These are phyloP conservation scores for Hypoxylon sp. DNA, from an alignment of 2,329 filamentous ascomycete species.

Conservation along the genomic window DNA sequence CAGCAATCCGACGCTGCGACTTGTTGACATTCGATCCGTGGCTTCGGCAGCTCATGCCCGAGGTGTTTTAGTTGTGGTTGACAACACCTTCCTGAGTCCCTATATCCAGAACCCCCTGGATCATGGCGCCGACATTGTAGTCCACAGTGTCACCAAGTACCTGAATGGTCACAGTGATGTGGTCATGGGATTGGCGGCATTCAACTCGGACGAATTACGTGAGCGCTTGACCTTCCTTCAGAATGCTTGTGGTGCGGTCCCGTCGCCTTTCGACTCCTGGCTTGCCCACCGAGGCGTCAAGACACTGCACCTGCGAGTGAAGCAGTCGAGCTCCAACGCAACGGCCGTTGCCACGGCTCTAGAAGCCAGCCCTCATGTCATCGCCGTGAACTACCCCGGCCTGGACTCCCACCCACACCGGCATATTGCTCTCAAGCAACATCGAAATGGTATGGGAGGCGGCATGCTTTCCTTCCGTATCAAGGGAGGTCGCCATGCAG, in stretches of 20 bases:
- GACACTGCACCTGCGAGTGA: slow-evolving; percentile 92
- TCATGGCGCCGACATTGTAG: slow-evolving; percentile 94
- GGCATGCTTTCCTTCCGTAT: slow-evolving; percentile 99
- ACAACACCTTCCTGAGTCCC: slow-evolving; percentile 97
- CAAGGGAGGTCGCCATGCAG: slow-evolving; percentile 84
- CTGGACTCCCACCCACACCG: slow-evolving; percentile 89
- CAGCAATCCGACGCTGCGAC: slow-evolving; percentile 90
- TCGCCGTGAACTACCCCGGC: slow-evolving; percentile 95
- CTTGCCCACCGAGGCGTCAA: slow-evolving; percentile 97
- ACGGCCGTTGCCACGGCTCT: slow-evolving; percentile 80
- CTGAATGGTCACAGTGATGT: slow-evolving; percentile 98
- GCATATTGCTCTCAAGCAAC: slow-evolving; percentile 87
- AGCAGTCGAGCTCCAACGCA: slow-evolving; percentile 87
- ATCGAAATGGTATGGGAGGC: slow-evolving; percentile 92
- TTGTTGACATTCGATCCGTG: slow-evolving; percentile 93
- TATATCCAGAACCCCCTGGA: slow-evolving; percentile 97
- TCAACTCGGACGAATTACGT: slow-evolving; percentile 86
- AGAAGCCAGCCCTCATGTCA: slow-evolving; percentile 82
- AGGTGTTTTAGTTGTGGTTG: slow-evolving; percentile 95
- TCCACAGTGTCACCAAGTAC: slow-evolving; percentile 98
- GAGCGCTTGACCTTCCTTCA: slow-evolving; percentile 88
- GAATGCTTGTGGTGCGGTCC: slow-evolving; percentile 96
- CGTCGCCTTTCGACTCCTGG: slow-evolving; percentile 97
- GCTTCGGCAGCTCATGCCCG: slow-evolving; percentile 85
- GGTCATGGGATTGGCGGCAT: slow-evolving; percentile 95